These are phyloP conservation scores for Pythium phragmiticola DNA, from an alignment of 352 stramenopile species.

Conservation along the genomic window DNA sequence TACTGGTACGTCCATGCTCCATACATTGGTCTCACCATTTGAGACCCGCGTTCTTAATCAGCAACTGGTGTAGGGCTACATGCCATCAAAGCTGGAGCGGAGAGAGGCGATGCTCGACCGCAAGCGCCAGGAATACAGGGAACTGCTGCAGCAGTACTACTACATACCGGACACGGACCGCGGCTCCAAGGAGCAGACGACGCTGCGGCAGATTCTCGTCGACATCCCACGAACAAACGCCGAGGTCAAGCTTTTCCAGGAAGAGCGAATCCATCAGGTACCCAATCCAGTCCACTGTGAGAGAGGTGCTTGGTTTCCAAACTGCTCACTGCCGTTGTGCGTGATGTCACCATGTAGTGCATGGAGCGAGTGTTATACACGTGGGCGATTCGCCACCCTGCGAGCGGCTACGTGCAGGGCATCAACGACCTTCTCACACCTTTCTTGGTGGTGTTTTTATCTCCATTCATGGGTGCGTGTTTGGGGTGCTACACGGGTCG, in stretches of 20 bases:
- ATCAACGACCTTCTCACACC: constrained; percentile 99
- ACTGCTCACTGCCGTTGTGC: constrained; percentile 12
- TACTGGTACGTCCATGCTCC: constrained; percentile 71
- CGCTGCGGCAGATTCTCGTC: constrained; percentile 96
- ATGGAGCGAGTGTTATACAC: constrained; percentile 98
- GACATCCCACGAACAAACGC: constrained; percentile 98
- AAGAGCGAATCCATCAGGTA: constrained; percentile 90
- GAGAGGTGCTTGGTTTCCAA: neutral
- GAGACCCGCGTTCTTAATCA: neutral
- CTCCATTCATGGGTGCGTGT: constrained; percentile 61
- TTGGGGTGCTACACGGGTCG: too few relatives aligned
- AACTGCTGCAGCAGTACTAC: constrained; percentile 95
- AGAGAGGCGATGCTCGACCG: constrained; percentile 89
- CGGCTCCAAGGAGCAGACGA: constrained; percentile 95
- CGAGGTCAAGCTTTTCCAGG: constrained; percentile 96
- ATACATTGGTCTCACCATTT: neutral
- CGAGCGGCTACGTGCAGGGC: constrained; percentile 98
- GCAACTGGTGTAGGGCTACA: constrained; percentile 74
- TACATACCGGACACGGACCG: constrained; percentile 95
- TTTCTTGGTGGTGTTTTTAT: constrained; percentile 97
- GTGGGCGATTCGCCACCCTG: constrained; percentile 98
- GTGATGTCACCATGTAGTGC: constrained; percentile 40
- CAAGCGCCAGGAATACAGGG: constrained; percentile 96
- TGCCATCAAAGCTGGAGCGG: constrained; percentile 94
- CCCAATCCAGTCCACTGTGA: neutral